phyloP scores from a whole-genome alignment of 768 basidiomycete genomes.

The Termitomyces sp. region DNA sequence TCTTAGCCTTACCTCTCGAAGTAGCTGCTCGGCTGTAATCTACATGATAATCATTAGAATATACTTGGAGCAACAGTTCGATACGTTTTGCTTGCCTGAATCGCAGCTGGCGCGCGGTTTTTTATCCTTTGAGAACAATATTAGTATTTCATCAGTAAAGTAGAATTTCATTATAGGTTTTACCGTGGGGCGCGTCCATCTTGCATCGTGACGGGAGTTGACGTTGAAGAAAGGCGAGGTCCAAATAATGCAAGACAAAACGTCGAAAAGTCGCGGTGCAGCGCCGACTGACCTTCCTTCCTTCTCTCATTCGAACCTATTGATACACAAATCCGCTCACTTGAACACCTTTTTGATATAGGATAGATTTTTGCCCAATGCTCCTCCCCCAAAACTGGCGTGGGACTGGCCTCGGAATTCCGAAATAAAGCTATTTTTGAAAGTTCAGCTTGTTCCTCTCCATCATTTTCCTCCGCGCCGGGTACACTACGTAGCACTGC shows the following conservation, averaged over 20 bases:
- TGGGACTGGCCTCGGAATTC: no score
- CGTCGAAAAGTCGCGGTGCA: no score
- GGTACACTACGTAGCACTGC: no score
- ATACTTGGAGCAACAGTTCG: not conserved
- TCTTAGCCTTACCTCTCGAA: slow-evolving; percentile 95
- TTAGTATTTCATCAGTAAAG: not conserved
- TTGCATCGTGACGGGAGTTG: slow-evolving; percentile 8
- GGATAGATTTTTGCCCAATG: no score
- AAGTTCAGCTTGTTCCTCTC: no score
- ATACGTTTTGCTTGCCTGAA: slow-evolving; percentile 58
- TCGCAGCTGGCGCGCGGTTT: slow-evolving; percentile 92
- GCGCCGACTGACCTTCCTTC: no score
- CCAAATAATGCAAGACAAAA: slow-evolving; percentile 1
- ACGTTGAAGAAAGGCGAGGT: not conserved
- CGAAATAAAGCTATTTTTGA: no score
- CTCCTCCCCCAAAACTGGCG: no score
- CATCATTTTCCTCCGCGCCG: no score
- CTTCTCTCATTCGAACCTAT: no score
- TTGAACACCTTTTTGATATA: no score
- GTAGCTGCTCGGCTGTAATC: slow-evolving; percentile 98
- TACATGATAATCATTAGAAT: slow-evolving; percentile 27
- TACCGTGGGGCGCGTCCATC: slow-evolving; percentile 16
- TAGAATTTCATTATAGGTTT: not conserved
- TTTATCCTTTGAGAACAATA: slow-evolving; percentile 58
- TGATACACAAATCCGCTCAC: no score